Evolutionary conservation across 2,329 filamentous ascomycete genomes (phyloP).

Genomic region (Fusarium begoniae): DNA sequence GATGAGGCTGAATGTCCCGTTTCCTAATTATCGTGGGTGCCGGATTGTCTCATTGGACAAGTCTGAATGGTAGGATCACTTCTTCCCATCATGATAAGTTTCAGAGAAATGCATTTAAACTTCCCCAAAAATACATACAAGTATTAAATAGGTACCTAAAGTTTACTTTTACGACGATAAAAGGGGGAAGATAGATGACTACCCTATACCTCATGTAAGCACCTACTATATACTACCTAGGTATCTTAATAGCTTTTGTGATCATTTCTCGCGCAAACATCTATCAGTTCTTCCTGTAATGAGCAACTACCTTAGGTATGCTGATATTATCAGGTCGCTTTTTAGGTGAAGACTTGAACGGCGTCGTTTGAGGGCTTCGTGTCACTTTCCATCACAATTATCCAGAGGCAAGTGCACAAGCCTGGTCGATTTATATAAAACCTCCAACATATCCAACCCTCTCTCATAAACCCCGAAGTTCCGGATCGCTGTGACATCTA

Average conservation of each 20-base stretch:
- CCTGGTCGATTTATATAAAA: background rate
- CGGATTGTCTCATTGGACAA: background rate
- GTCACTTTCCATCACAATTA: background rate
- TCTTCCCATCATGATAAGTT: background rate
- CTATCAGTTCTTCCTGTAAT: background rate
- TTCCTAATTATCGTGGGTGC: background rate
- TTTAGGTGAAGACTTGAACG: background rate
- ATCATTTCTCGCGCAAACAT: background rate
- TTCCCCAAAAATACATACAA: too few species aligned
- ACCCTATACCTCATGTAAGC: background rate
- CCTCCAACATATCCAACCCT: background rate
- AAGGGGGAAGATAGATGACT: background rate
- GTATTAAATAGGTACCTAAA: background rate
- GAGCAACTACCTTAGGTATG: background rate
- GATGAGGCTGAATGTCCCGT: too few species aligned
- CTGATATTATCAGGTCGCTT: background rate
- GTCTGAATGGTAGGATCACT: background rate
- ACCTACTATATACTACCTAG: background rate
- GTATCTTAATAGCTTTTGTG: background rate
- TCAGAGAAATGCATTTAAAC: background rate
- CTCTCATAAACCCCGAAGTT: background rate
- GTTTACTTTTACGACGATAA: background rate
- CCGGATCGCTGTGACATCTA: background rate
- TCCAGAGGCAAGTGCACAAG: background rate
- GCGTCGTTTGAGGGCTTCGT: background rate